phyloP scores from a whole-genome alignment of 176 grass and related monocot species.

The Aegilops tauschii region DNA sequence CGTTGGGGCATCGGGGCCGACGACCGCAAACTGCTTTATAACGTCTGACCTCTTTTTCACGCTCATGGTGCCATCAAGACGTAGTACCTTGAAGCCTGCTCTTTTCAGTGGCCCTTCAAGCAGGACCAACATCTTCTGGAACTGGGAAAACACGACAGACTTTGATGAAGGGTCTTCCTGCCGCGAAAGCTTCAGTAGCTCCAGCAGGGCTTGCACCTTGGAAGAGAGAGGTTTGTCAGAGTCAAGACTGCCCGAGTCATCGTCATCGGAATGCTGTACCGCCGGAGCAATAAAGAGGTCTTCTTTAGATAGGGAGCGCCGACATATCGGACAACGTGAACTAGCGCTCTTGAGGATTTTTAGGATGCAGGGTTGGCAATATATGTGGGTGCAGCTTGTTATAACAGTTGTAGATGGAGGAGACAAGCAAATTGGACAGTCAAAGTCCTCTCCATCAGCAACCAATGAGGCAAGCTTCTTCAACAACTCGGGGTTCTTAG shows the following conservation, averaged over 20 bases:
- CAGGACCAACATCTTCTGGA: conserved; percentile 83
- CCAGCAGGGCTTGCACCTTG: conserved; percentile 72
- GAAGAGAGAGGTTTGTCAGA: conserved; percentile 60
- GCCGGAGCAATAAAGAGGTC: conserved; percentile 82
- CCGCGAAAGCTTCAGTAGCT: conserved; percentile 53
- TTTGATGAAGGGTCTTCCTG: conserved; percentile 55
- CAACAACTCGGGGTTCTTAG: conserved; percentile 71
- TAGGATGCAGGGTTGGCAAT: conserved; percentile 81
- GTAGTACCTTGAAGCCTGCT: conserved; percentile 62
- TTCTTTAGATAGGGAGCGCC: conserved; percentile 64
- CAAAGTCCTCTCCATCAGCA: conserved; percentile 92
- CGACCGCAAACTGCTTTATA: conserved; percentile 46
- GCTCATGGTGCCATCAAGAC: conserved; percentile 78
- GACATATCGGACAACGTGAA: conserved; percentile 84
- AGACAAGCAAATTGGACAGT: conserved; percentile 89
- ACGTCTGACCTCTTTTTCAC: conserved; percentile 60
- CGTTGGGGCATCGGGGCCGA: conserved; percentile 50
- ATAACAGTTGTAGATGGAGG: conserved; percentile 79
- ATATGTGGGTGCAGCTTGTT: conserved; percentile 89
- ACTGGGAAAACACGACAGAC: conserved; percentile 92
- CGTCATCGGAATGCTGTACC: conserved; percentile 43
- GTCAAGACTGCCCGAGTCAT: conserved; percentile 28
- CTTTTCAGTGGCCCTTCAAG: conserved; percentile 66
- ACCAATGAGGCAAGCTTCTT: conserved; percentile 86
- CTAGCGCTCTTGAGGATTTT: conserved; percentile 69